Evolutionary conservation across 2,329 filamentous ascomycete genomes (phyloP), one percentile per base, ranked within the genome.

Genomic region (Venturia asperata): DNA sequence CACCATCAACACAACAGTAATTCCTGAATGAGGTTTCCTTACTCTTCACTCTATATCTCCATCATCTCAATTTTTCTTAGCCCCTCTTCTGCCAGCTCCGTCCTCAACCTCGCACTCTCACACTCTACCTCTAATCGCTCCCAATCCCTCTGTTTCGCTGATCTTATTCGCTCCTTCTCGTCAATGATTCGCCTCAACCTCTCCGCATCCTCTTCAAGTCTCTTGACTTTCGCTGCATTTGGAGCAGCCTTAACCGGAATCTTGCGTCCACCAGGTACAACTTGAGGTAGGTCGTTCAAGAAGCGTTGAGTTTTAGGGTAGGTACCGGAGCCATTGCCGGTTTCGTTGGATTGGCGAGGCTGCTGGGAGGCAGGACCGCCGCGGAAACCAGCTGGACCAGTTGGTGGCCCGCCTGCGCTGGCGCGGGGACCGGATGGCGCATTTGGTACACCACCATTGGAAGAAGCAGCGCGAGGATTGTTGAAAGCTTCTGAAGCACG

Each of bases 151-250:
- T 80, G 66, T 27, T 72, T 72, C 67, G 75, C 75, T 47, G 79
- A 69, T 68, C 78, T 80, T 64, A 73, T 73, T 37, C 72, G 72
- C 68, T 82, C 78, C 69, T 78, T 80, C 67, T 77, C 77, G 49
- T 79, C 79, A 64, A 82, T 80, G 67, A 73, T 67, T 66, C 76
- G 73, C 30, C 79, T 70, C 67, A 82, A 67, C 68, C 74, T 77
- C 66, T 77, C 74, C 1, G 78, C 75, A 61, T 82, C 79, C 11
- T 81, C 77, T 66, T 81, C 78, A 15, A 82, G 69, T 69, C 77
- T 79, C 61, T 73, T 68, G 10, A 81, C 34, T 21, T 65, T 58
- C 27, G 34, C 49, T 17, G 61, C 43, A 61, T 49, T 61, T 7
- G 55, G 27, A 24, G 47, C n/a, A 13, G 49, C 71, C 66, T 77